A percentile compares a stretch with the other conserved stretches of the same genome.
phyloP scores from a whole-genome alignment of 1,284 basidiomycete genomes.

The Leccinum insigne region DNA sequence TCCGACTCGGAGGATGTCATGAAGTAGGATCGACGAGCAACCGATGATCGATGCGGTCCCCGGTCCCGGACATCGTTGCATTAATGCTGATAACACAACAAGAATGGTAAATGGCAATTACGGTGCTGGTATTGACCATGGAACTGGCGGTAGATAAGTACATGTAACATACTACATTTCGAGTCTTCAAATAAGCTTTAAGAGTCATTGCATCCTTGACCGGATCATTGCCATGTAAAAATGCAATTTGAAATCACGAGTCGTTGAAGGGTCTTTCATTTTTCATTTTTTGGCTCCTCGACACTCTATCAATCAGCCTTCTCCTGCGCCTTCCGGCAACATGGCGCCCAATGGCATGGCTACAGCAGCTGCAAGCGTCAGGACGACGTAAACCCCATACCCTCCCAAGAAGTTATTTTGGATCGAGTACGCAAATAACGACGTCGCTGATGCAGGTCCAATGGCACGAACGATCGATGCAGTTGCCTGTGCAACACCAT shows the following conservation, averaged over 20 bases:
- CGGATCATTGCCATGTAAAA: not conserved
- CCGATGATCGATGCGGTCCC: too few relatives aligned
- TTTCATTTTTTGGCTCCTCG: not conserved
- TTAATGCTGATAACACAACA: too few relatives aligned
- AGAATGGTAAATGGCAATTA: too few relatives aligned
- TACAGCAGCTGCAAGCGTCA: not conserved
- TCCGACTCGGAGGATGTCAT: too few relatives aligned
- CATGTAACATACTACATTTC: too few relatives aligned
- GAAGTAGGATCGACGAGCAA: too few relatives aligned
- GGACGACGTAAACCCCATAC: slow-evolving; percentile 34
- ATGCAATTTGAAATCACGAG: not conserved
- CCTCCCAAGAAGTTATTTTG: slow-evolving; percentile 37
- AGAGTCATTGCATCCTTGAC: too few relatives aligned
- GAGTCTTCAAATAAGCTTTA: too few relatives aligned
- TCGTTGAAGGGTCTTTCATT: not conserved
- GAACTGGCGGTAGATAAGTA: too few relatives aligned
- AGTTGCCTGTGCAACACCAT: slow-evolving; percentile 53
- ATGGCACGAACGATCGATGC: slow-evolving; percentile 49
- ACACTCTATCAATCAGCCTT: not conserved
- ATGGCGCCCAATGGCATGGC: not conserved
- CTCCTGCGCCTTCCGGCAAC: not conserved
- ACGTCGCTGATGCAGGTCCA: slow-evolving; percentile 41
- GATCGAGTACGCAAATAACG: slow-evolving; percentile 41
- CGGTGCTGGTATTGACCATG: too few relatives aligned
- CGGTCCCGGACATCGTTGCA: too few relatives aligned